Base-by-base conservation (phyloP, 2,329 filamentous ascomycete genomes). In the Aphanocladium album region DNA sequence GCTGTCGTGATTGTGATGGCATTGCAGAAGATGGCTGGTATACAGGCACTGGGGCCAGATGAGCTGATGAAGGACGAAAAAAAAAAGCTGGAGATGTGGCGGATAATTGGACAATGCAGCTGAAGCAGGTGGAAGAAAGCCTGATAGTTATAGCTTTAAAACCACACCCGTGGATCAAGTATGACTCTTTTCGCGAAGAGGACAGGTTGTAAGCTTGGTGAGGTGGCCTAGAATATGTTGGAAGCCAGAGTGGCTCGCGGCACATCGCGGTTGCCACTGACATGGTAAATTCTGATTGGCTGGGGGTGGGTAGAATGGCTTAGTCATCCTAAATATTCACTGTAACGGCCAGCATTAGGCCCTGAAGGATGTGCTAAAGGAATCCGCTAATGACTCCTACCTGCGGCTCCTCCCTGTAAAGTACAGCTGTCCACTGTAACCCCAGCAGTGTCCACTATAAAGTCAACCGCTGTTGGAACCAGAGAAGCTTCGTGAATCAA, bases 141-240 rank as follows among this genome's bases (percentile, higher is more conserved):
- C 5, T 4, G 2, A 9, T 21, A 12, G 5, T 51, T 58, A 43
- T 58, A 58, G n/a, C 33, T 33, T 5, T 47, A 9, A 41, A 30
- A 12, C 19, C 17, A 14, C 27, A 14, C 21, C 45, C 16, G 30
- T 25, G 16, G 11, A 46, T 12, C 6, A 46, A 7, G 17, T 60
- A 35, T 60, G 59, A 60, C 51, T 56, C 59, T 43, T 50, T 49
- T 39, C 21, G 27, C n/a, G 30, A 51, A 60, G 41, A 60, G 59
- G 59, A 60, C 59, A 60, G 43, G 43, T 43, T 60, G 58, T 60
- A 54, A 17, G 16, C 19, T 60, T 30, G 52, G 21, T 50, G 45
- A 55, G 49, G 58, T 51, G 52, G 41, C 58, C 35, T 51, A 56
- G 52, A 60, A 60, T 46, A 43, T 43, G 43, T 50, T 56, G 16